Base-by-base conservation (phyloP, 1,284 basidiomycete species). In the Apiotrichum domesticum region DNA sequence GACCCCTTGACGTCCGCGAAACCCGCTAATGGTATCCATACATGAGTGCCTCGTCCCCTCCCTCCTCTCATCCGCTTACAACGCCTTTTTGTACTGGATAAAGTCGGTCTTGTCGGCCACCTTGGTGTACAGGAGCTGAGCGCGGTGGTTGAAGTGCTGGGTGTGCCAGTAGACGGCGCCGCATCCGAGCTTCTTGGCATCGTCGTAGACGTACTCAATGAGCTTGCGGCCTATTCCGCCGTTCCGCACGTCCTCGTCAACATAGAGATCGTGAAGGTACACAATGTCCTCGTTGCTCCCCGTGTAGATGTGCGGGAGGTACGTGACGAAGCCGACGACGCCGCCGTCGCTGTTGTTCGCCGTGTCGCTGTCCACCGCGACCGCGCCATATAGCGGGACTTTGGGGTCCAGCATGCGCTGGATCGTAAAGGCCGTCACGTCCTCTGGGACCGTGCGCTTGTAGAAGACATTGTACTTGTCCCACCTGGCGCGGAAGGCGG, bases 131-230 rank as follows among this genome's bases (percentile, higher is more conserved):
- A 62, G 57, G 42, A 62, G 49, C 55, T 62, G 61, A 2, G 61
- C 61, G 55, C 57, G 61, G 52, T 62, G 61, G 57, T 62, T 62
- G 46, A 58, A 62, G 52, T 58, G 57, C 57, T 62, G 61, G 13
- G 61, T 62, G 57, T 56, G 60, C 60, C 60, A 62, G 52, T 62
- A 62, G 9, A 62, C 60, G n/a, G 33, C 40, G 14, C 13, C 7
- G 44, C 47, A 48, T 10, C 54, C 60, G 8, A 48, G 35, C 49
- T 58, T 34, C 42, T 52, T 52, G 9, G 41, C 39, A 35, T 44
- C 39, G 6, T 44, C 49, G 49, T 58, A 62, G n/a, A 56, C 54
- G 33, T 52, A 43, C 42, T 62, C 46, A 48, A 62, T 62, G 37
- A 62, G 52, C 35, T 39, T 46, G 44, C 60, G 56, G 9, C 60